Evolutionary conservation across 306 rosid species (phyloP).

Genomic region (Dalbergia cultrata): DNA sequence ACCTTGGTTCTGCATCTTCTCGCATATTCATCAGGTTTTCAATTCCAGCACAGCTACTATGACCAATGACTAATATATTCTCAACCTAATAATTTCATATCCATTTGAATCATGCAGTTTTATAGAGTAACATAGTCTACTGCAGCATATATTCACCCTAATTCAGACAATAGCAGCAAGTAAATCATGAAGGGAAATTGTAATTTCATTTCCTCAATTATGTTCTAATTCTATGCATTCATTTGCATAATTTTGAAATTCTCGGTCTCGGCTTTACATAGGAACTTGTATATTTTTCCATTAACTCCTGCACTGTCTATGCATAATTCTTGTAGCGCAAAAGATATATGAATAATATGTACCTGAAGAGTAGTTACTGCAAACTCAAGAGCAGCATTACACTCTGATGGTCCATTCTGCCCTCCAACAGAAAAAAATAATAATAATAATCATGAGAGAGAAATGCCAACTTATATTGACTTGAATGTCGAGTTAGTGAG

Average conservation of each 20-base stretch:
- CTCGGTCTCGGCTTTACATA: slow-evolving; percentile 12
- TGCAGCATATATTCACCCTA: neutral
- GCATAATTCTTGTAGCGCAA: neutral
- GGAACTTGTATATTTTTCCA: neutral
- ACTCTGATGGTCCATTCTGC: slow-evolving; percentile 88
- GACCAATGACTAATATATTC: slow-evolving; percentile 84
- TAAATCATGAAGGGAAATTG: neutral
- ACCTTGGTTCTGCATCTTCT: slow-evolving; percentile 74
- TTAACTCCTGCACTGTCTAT: neutral
- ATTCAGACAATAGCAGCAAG: neutral
- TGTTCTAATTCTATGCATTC: slow-evolving; percentile 27
- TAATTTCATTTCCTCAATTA: neutral
- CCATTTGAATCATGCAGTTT: slow-evolving; percentile 22
- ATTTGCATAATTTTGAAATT: slow-evolving; percentile 31
- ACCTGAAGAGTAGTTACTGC: slow-evolving; percentile 85
- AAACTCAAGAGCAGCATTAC: slow-evolving; percentile 93
- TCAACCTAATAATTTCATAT: slow-evolving; percentile 69
- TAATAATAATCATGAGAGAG: neutral
- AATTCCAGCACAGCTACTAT: slow-evolving; percentile 94
- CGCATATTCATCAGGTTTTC: slow-evolving; percentile 78
- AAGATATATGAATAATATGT: slow-evolving; percentile 10
- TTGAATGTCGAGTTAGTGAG: neutral
- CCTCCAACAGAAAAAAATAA: slow-evolving; percentile 10
- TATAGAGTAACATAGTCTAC: neutral
- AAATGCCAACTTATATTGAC: neutral